These are phyloP conservation scores for Cucumis hystrix DNA, from an alignment of 306 rosid genomes.

Conservation along the genomic window DNA sequence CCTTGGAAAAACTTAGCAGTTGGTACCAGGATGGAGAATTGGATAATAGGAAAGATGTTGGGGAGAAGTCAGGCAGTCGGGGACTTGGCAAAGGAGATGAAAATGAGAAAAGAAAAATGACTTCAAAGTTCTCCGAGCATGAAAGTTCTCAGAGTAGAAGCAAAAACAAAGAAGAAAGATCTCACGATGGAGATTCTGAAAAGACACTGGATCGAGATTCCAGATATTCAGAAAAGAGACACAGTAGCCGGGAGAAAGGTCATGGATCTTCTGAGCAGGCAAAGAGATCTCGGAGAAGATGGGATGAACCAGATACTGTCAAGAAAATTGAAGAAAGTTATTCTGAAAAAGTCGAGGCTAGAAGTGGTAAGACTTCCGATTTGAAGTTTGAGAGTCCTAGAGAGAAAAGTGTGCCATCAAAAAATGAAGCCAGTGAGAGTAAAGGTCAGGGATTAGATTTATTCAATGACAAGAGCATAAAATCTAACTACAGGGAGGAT, in stretches of 20 bases:
- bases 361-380: conserved; percentile 44
- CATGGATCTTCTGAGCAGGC: conserved; percentile 59
- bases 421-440: conserved; percentile 59
- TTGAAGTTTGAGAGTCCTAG: conserved; percentile 41
- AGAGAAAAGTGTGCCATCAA: conserved; percentile 49
- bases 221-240: conserved; percentile 46
- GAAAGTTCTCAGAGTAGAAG: conserved; percentile 42
- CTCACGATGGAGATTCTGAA: conserved; percentile 31
- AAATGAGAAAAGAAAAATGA: conserved; percentile 37
- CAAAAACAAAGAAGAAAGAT: conserved; percentile 40
- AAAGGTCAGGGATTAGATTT: conserved; percentile 38
- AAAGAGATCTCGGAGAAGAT: conserved; percentile 70
- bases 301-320: conserved; percentile 70
- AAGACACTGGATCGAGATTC: conserved; percentile 48
- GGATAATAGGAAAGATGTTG: conserved; percentile 49
- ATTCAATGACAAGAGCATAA: conserved; percentile 35
- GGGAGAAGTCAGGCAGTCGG: conserved; percentile 38
- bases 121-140: conserved; percentile 31
- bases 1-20: conserved; percentile 81
- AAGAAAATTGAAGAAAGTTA: conserved; percentile 34
- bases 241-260: conserved; percentile 52
- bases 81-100: conserved; percentile 29
- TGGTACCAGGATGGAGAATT: conserved; percentile 91
- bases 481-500: conserved; percentile 49
- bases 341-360: conserved; percentile 43